phyloP scores from a whole-genome alignment of 2,329 filamentous ascomycete species.

The Ophiostoma novo-ulmi region DNA sequence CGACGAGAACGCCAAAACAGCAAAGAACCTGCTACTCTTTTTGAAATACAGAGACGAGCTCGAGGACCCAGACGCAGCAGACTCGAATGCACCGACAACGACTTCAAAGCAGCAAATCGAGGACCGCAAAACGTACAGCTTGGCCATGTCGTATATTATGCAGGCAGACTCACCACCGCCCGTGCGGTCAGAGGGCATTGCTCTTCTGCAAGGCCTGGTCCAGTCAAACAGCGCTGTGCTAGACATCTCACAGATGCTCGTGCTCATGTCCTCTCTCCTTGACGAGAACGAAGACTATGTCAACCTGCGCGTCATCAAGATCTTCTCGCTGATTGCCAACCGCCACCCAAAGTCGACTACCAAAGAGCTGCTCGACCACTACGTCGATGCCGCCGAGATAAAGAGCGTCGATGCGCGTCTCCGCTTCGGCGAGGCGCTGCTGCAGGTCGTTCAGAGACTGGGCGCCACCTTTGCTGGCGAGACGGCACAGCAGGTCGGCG shows the following conservation, averaged over 20 bases:
- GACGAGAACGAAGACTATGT: constrained; percentile 67
- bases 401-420: constrained; percentile 58
- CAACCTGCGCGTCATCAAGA: constrained; percentile 61
- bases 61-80: constrained; percentile 39
- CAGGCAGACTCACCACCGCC: constrained; percentile 58
- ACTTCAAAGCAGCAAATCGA: constrained; percentile 48
- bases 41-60: constrained; percentile 53
- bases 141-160: constrained; percentile 61
- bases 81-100: constrained; percentile 24
- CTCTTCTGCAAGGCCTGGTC: constrained; percentile 56
- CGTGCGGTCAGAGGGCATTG: constrained; percentile 61
- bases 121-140: constrained; percentile 56
- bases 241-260: constrained; percentile 60
- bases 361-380: constrained; percentile 60
- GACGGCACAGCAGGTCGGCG: constrained; percentile 46
- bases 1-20: constrained; percentile 46
- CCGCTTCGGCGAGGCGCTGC: constrained; percentile 62
- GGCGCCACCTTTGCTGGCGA: constrained; percentile 53
- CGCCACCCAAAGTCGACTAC: constrained; percentile 58
- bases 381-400: constrained; percentile 59
- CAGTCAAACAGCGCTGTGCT: constrained; percentile 51
- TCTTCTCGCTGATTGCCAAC: constrained; percentile 57
- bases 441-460: constrained; percentile 59
- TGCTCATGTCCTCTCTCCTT: constrained; percentile 59
- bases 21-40: constrained; percentile 51